phyloP scores from a whole-genome alignment of 2,329 filamentous ascomycete genomes.

The Xylaria sp. region DNA sequence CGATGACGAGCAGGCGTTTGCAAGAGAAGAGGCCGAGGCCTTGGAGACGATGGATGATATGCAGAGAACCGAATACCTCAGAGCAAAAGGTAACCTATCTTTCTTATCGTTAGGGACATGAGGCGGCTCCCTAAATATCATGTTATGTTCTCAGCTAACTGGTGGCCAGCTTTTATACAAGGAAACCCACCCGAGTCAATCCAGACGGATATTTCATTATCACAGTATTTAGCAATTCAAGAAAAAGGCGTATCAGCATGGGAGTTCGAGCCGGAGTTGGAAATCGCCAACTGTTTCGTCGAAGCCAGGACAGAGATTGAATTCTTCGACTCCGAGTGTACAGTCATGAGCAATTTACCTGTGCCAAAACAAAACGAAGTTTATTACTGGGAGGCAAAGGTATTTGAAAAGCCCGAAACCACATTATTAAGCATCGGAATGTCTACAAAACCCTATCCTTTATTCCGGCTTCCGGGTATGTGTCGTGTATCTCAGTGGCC shows the following conservation, averaged over 20 bases:
- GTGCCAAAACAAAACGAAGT: slow-evolving; percentile 99
- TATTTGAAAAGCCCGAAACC: slow-evolving; percentile 94
- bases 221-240: slow-evolving; percentile 97
- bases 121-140: not conserved
- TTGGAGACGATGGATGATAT: slow-evolving; percentile 96
- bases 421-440: slow-evolving; percentile 91
- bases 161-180: slow-evolving; percentile 81
- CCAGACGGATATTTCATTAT: slow-evolving; percentile 96
- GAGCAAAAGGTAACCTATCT: slow-evolving; percentile 84
- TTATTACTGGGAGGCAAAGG: slow-evolving; percentile 99
- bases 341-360: slow-evolving; percentile 94
- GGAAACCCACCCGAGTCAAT: slow-evolving; percentile 94
- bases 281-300: slow-evolving; percentile 99
- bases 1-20: slow-evolving; percentile 96
- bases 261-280: slow-evolving; percentile 99
- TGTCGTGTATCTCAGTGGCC: not conserved
- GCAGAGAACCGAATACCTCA: slow-evolving; percentile 86
- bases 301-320: slow-evolving; percentile 97
- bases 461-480: slow-evolving; percentile 91
- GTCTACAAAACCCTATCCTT: slow-evolving; percentile 94
- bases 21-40: slow-evolving; percentile 92
- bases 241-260: slow-evolving; percentile 99
- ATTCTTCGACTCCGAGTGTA: slow-evolving; percentile 98
- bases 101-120: slow-evolving; percentile 10
- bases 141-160: slow-evolving; percentile 6